phyloP scores from a whole-genome alignment of 805 yeast genomes.

The Blastobotrys terrestris region DNA sequence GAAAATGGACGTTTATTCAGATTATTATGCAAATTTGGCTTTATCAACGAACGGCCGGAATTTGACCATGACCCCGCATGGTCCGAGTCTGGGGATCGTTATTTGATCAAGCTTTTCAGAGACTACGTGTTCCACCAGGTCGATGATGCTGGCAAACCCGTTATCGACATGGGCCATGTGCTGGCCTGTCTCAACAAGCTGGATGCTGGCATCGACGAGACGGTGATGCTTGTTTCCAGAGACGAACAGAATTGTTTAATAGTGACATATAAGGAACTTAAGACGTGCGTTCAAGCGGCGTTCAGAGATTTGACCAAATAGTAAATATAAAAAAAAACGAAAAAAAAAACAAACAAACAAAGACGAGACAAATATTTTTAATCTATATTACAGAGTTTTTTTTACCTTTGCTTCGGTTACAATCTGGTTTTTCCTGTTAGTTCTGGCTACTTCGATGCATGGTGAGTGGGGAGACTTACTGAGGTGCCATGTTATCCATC shows the following conservation, averaged over 20 bases:
- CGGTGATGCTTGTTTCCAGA: slow-evolving; percentile 67
- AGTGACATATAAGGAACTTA: slow-evolving; percentile 75
- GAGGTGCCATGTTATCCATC: slow-evolving; percentile 36
- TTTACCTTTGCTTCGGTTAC: not conserved
- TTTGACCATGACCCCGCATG: slow-evolving; percentile 48
- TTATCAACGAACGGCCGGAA: slow-evolving; percentile 70
- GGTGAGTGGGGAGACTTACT: slow-evolving; percentile 18
- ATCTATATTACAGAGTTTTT: not conserved
- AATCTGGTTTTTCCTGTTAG: not conserved
- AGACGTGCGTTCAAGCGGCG: slow-evolving; percentile 58
- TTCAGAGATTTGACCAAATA: slow-evolving; percentile 51
- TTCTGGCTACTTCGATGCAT: not conserved
- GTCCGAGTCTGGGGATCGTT: slow-evolving; percentile 72
- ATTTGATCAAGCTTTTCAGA: slow-evolving; percentile 66
- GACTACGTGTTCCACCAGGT: slow-evolving; percentile 83
- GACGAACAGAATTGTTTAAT: slow-evolving; percentile 84
- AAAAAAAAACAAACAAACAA: not conserved
- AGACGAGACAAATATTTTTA: not conserved
- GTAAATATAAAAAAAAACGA: not conserved
- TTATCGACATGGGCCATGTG: slow-evolving; percentile 76
- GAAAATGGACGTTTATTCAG: slow-evolving; percentile 88
- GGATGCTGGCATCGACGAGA: slow-evolving; percentile 88
- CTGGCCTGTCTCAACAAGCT: slow-evolving; percentile 74
- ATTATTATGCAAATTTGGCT: slow-evolving; percentile 72
- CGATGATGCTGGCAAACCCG: slow-evolving; percentile 71